Evolutionary conservation across 1,284 basidiomycete species (phyloP).

Genomic region (Tilletia walkeri): DNA sequence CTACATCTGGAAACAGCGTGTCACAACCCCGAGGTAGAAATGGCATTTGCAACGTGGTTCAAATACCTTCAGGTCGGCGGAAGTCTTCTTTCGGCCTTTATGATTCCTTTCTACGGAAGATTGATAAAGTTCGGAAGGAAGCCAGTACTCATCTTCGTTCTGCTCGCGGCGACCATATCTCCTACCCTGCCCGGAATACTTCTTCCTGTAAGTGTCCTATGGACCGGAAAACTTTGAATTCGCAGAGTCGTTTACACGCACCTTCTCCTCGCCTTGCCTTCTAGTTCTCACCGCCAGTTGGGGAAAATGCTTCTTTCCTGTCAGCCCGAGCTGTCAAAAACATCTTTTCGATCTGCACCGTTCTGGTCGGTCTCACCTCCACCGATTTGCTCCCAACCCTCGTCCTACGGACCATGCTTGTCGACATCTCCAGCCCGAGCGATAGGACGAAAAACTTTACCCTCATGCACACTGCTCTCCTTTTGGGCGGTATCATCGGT

Average conservation of each 20-base stretch:
- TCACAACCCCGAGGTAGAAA: neutral
- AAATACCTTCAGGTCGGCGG: neutral
- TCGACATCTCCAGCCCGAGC: neutral
- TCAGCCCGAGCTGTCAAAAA: neutral
- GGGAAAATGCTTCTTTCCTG: neutral
- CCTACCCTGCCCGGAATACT: neutral
- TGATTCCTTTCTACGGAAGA: slow-evolving; percentile 1
- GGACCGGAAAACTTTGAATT: too few species aligned
- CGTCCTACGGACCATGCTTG: neutral
- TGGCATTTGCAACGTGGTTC: neutral
- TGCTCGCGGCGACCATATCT: neutral
- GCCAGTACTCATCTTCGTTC: slow-evolving; percentile 4
- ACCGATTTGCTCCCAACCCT: neutral
- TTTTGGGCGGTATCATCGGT: slow-evolving; percentile 1
- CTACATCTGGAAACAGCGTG: neutral
- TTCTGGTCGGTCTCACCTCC: neutral
- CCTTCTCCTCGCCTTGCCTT: neutral
- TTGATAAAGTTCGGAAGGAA: neutral
- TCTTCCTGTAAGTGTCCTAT: neutral
- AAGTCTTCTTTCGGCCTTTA: neutral
- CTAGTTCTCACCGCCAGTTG: neutral
- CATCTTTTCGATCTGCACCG: slow-evolving; percentile 1
- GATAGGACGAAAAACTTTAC: slow-evolving; percentile 1
- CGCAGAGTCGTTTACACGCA: too few species aligned
- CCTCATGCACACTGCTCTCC: neutral